These are phyloP conservation scores for Golubevia sp. DNA, from an alignment of 1,284 basidiomycete species.

Conservation along the genomic window DNA sequence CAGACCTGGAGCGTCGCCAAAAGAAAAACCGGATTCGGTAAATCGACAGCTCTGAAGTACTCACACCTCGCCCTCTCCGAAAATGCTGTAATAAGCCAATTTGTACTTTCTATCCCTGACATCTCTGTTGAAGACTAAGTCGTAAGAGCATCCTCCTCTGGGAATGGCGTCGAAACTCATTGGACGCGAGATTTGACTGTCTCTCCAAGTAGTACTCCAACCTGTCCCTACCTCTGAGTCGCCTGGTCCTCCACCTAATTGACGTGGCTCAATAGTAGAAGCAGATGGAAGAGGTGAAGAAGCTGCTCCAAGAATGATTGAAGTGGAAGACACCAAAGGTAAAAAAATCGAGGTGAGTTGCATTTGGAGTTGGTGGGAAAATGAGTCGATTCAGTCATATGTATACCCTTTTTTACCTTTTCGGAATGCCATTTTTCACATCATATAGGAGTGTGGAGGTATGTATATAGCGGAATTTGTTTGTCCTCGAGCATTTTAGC, in stretches of 20 bases:
- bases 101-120: slow-evolving; percentile 5
- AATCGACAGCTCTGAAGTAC: no score
- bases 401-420: no score
- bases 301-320: neutral
- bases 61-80: slow-evolving; percentile 6
- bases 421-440: no score
- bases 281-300: neutral
- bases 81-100: slow-evolving; percentile 5
- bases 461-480: no score
- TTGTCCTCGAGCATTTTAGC: no score
- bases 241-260: slow-evolving; percentile 6
- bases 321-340: neutral
- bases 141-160: slow-evolving; percentile 2
- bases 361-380: neutral
- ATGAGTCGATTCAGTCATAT: no score
- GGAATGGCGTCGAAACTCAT: slow-evolving; percentile 6
- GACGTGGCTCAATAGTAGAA: slow-evolving; percentile 1
- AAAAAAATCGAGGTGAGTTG: neutral
- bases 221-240: slow-evolving; percentile 1
- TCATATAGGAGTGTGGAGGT: no score
- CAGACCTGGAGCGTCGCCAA: no score
- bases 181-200: neutral
- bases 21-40: no score
- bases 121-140: slow-evolving; percentile 6
- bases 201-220: slow-evolving; percentile 6